Conservation (phyloP, 306 rosid genomes). For the Sicyos baderoa region DNA sequence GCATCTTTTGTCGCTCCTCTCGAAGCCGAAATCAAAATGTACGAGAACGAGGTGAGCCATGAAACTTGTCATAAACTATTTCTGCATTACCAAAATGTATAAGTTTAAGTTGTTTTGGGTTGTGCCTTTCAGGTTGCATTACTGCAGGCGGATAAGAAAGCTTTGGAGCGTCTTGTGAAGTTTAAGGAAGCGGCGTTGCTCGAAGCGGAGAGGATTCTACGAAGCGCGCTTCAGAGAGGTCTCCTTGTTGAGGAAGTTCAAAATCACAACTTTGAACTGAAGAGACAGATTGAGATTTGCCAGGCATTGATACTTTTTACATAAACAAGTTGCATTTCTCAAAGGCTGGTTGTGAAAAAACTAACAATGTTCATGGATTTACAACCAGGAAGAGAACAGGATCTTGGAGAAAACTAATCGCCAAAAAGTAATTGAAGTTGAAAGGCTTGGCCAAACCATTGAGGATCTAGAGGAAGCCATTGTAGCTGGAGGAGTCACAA, state of each 20-base stretch:
- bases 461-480: slow-evolving; percentile 80
- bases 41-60: slow-evolving; percentile 57
- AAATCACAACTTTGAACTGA: slow-evolving; percentile 77
- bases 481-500: slow-evolving; percentile 60
- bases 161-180: slow-evolving; percentile 67
- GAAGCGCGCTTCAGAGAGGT: slow-evolving; percentile 79
- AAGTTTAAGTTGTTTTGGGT: slow-evolving; percentile 2
- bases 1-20: slow-evolving; percentile 71
- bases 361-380: slow-evolving; percentile 8
- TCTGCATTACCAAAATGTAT: not conserved
- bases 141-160: slow-evolving; percentile 81
- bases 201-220: slow-evolving; percentile 77
- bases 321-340: not conserved
- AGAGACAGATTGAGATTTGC: slow-evolving; percentile 93
- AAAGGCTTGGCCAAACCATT: slow-evolving; percentile 82
- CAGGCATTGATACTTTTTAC: slow-evolving; percentile 42
- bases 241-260: slow-evolving; percentile 95
- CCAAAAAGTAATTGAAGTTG: slow-evolving; percentile 79
- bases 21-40: slow-evolving; percentile 82
- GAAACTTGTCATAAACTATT: not conserved
- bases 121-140: slow-evolving; percentile 42
- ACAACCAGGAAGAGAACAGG: slow-evolving; percentile 85
- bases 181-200: slow-evolving; percentile 79
- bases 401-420: slow-evolving; percentile 80
- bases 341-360: not conserved